These are phyloP conservation scores for Bryoglossum gracile DNA, from an alignment of 495 filamentous ascomycete species.

Conservation along the genomic window DNA sequence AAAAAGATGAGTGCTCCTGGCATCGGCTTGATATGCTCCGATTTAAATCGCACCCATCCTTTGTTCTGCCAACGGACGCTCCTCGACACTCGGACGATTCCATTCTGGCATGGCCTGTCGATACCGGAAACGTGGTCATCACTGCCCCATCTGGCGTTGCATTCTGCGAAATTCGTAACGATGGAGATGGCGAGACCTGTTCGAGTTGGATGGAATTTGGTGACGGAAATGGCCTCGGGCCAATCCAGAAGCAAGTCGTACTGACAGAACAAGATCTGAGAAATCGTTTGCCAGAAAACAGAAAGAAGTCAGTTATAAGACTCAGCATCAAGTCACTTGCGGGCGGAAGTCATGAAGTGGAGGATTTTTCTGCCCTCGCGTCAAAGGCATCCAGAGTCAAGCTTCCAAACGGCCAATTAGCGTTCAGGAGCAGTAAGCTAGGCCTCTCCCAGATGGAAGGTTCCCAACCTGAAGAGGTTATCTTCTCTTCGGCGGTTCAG, in stretches of 20 bases:
- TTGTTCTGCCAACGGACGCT: slow-evolving; percentile 71
- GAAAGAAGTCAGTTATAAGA: slow-evolving; percentile 62
- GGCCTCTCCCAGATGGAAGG: slow-evolving; percentile 66
- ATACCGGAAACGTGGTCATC: slow-evolving; percentile 69
- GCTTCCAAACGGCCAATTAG: slow-evolving; percentile 65
- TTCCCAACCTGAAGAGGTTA: slow-evolving; percentile 61
- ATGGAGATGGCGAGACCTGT: slow-evolving; percentile 69
- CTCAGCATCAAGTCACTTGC: slow-evolving; percentile 67
- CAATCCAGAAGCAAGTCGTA: slow-evolving; percentile 59
- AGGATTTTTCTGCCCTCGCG: slow-evolving; percentile 60
- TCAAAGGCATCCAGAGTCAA: slow-evolving; percentile 68
- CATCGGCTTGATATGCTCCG: slow-evolving; percentile 81
- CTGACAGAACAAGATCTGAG: slow-evolving; percentile 72
- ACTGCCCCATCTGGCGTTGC: slow-evolving; percentile 76
- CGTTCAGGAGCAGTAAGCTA: slow-evolving; percentile 70
- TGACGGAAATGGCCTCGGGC: slow-evolving; percentile 48
- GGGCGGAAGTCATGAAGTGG: slow-evolving; percentile 62
- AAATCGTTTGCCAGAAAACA: slow-evolving; percentile 57
- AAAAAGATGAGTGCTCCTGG: slow-evolving; percentile 78
- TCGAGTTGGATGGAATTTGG: slow-evolving; percentile 72
- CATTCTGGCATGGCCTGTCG: slow-evolving; percentile 81
- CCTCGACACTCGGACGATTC: slow-evolving; percentile 61
- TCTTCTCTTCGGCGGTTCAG: slow-evolving; percentile 62
- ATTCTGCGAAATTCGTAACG: slow-evolving; percentile 71
- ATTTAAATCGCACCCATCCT: slow-evolving; percentile 87